Evolutionary conservation across 2,329 filamentous ascomycete species (phyloP).

Genomic region (Xylaria sp.): DNA sequence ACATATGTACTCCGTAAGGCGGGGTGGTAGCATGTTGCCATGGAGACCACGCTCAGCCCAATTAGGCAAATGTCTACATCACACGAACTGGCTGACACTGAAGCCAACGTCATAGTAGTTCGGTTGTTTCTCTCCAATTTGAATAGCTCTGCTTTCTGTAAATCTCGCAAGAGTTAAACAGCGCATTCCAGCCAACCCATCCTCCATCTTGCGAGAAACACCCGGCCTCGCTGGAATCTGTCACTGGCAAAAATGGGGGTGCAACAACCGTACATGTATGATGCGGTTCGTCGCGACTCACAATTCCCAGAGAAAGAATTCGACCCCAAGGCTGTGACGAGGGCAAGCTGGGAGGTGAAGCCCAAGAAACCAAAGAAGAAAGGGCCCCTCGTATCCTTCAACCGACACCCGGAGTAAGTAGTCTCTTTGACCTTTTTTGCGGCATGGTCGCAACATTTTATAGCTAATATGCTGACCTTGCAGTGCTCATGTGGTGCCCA

Average conservation of each 20-base stretch:
- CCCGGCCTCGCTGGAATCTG: conserved; percentile 38
- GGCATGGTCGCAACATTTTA: not conserved
- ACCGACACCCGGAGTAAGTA: conserved; percentile 86
- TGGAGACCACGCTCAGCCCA: conserved; percentile 39
- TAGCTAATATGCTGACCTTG: conserved; percentile 18
- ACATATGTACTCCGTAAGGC: too few species aligned
- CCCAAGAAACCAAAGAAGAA: conserved; percentile 71
- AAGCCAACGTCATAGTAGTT: conserved; percentile 17
- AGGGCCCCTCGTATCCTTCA: conserved; percentile 83
- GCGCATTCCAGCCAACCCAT: conserved; percentile 23
- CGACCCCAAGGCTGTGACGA: conserved; percentile 86
- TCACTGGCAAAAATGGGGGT: conserved; percentile 42
- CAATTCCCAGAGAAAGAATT: conserved; percentile 45
- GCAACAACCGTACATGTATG: conserved; percentile 48
- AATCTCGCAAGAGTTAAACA: conserved; percentile 24
- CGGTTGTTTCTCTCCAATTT: conserved; percentile 11
- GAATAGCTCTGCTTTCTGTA: conserved; percentile 17
- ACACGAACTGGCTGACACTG: not conserved
- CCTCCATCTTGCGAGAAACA: conserved; percentile 32
- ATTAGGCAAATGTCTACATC: conserved; percentile 33
- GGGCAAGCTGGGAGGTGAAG: conserved; percentile 77
- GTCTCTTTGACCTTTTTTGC: not conserved
- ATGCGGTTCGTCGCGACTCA: conserved; percentile 43
- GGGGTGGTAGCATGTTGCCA: conserved; percentile 39
- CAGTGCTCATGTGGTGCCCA: conserved; percentile 71